Evolutionary conservation across 768 basidiomycete genomes (phyloP).

Genomic region (Mycena alexandri): DNA sequence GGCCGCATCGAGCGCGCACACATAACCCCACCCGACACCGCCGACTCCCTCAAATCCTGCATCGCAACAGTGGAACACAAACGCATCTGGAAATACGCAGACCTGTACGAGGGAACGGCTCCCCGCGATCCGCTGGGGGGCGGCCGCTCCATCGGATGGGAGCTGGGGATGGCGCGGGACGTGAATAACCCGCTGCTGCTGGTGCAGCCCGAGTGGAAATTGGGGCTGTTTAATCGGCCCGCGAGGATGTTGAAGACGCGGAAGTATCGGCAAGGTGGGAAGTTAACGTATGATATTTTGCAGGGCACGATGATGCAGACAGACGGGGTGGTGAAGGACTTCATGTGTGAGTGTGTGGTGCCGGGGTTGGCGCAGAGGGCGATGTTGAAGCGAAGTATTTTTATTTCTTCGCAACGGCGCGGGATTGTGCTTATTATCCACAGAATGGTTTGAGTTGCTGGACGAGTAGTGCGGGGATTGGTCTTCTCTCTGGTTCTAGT

Average conservation of each 20-base stretch:
- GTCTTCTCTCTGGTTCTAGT: constrained; percentile 18
- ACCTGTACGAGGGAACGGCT: constrained; percentile 23
- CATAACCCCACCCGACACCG: constrained; percentile 17
- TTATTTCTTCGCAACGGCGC: constrained; percentile 21
- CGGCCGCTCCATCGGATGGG: constrained; percentile 17
- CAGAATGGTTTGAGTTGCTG: constrained; percentile 25
- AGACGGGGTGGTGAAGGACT: constrained; percentile 25
- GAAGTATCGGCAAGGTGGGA: constrained; percentile 19
- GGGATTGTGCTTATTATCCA: constrained; percentile 22
- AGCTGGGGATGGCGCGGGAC: constrained; percentile 18
- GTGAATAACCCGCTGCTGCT: constrained; percentile 24
- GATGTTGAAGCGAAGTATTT: constrained; percentile 27
- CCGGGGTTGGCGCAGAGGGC: constrained; percentile 24
- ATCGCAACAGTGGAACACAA: constrained; percentile 22
- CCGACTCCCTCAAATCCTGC: constrained; percentile 23
- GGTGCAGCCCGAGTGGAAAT: constrained; percentile 25
- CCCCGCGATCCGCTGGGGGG: constrained; percentile 22
- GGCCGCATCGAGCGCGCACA: constrained; percentile 26
- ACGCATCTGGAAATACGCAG: constrained; percentile 14
- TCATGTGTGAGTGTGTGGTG: constrained; percentile 25
- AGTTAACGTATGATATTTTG: constrained; percentile 24
- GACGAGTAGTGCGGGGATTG: constrained; percentile 21
- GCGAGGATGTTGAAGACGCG: constrained; percentile 22
- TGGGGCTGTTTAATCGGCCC: constrained; percentile 24
- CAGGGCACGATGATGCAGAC: constrained; percentile 25